Evolutionary conservation across 345 rosid genomes (phyloP), one percentile per base, ranked within the genome.

Genomic region (Murraya paniculata): DNA sequence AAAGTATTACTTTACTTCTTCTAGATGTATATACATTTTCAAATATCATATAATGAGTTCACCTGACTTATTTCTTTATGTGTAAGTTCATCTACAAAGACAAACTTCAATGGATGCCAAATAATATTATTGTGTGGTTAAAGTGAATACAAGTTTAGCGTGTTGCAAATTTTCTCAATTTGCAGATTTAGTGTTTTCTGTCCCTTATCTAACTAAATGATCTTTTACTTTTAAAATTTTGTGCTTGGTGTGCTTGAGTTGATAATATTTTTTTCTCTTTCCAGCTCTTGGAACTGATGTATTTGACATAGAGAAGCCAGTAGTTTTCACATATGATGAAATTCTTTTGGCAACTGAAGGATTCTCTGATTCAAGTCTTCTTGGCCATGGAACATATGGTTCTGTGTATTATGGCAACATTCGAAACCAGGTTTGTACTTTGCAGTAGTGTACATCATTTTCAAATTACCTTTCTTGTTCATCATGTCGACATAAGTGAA

Each of bases 331-430:
- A 13, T 93, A 85, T 72, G 98, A 93, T 78, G 98, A 95, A 48
- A 87, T 95, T 60, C 80, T 81, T 55, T 82, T 50, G 18, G 85
- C 99, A 11, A 89, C 97, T 4, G 96, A 92, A 86, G 96, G 90
- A 72, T 95, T 95, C 73, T 87, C 96, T 4, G 98, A 93, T 77
- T 82, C 94, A 68, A 90, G 81, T 81, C 97, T 95, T 84, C 93
- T 93, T 83, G 99, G 97, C 45, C 99, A 88, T 81, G 99, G 99
- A 78, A 90, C 89, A 30, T 95, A 92, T 84, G 98, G 99, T 77
- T 93, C 99, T 58, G 98, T 93, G 21, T 91, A 92, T 82, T 89
- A 85, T 81, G 98, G 96, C 77, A 75, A 83, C 80, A 87, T 95
- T 69, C 92, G 72, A 71, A 93, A 93, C 82, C 99, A 95, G 97